phyloP scores from a whole-genome alignment of 2,329 filamentous ascomycete genomes.

The Pseudogymnoascus sp. region DNA sequence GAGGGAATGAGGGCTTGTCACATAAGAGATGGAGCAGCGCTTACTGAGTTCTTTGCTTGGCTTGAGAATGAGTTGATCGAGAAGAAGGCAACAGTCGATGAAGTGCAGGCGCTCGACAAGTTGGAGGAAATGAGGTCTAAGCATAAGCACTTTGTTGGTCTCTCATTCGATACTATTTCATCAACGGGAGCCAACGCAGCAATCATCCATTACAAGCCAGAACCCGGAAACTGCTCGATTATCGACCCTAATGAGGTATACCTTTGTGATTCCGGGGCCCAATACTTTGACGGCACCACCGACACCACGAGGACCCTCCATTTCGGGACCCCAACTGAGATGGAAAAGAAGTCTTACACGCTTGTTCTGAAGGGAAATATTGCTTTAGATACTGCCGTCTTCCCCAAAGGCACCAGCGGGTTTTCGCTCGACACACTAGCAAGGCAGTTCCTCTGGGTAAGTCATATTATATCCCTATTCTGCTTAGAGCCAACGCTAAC shows the following conservation, averaged over 20 bases:
- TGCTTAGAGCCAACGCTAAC: slow-evolving; percentile 9
- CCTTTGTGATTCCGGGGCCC: slow-evolving; percentile 94
- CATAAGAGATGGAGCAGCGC: slow-evolving; percentile 81
- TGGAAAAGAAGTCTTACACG: slow-evolving; percentile 85
- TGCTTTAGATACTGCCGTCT: slow-evolving; percentile 73
- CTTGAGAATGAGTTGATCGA: slow-evolving; percentile 77
- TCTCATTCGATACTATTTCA: slow-evolving; percentile 94
- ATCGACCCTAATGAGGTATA: slow-evolving; percentile 85
- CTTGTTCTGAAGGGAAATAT: slow-evolving; percentile 93
- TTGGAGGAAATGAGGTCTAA: slow-evolving; percentile 65
- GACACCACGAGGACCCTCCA: slow-evolving; percentile 92
- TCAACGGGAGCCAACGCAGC: slow-evolving; percentile 79
- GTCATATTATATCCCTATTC: slow-evolving; percentile 16
- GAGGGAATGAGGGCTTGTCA: slow-evolving; percentile 92
- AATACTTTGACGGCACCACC: slow-evolving; percentile 91
- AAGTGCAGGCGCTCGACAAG: slow-evolving; percentile 87
- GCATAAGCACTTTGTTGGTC: slow-evolving; percentile 69
- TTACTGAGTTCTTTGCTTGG: slow-evolving; percentile 94
- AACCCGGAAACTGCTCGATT: slow-evolving; percentile 68
- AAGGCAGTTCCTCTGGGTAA: slow-evolving; percentile 84
- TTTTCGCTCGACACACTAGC: slow-evolving; percentile 85
- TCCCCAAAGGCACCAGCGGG: slow-evolving; percentile 90
- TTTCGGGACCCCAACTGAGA: slow-evolving; percentile 74
- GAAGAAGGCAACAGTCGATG: slow-evolving; percentile 68
- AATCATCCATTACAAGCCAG: slow-evolving; percentile 91